A percentile compares a stretch with the other conserved stretches of the same genome.
phyloP scores from a whole-genome alignment of 352 stramenopile genomes.

The Phytopythium aichiense region DNA sequence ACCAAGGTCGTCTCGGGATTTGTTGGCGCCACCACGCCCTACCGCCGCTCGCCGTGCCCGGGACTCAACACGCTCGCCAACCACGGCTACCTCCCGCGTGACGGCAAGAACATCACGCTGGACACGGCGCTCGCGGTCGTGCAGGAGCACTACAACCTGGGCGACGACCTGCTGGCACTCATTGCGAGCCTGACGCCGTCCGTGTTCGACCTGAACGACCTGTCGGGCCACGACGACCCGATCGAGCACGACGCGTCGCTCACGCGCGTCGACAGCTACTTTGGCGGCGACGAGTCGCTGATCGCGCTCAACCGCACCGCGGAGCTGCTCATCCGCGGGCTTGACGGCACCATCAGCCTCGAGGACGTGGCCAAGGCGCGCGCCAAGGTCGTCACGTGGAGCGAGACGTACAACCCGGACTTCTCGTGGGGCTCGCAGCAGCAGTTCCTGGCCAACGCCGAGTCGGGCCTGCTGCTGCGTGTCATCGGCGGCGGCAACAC shows the following conservation, averaged over 20 bases:
- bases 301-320: constrained; percentile 17
- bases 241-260: constrained; percentile 28
- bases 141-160: constrained; percentile 6
- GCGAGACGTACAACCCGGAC: constrained; percentile 15
- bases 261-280: constrained; percentile 19
- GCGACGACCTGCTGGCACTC: constrained; percentile 14
- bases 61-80: constrained; percentile 52
- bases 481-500: constrained; percentile 22
- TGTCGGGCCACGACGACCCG: constrained; percentile 15
- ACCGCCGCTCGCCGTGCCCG: constrained; percentile 41
- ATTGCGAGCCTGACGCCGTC: constrained; percentile 15
- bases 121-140: not conserved
- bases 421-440: constrained; percentile 15
- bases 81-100: constrained; percentile 48
- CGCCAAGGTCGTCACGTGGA: constrained; percentile 8
- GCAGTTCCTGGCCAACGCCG: constrained; percentile 19
- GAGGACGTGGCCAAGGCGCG: constrained; percentile 16
- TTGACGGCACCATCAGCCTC: constrained; percentile 12
- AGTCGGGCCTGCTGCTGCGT: constrained; percentile 18
- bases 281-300: constrained; percentile 15
- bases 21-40: constrained; percentile 15
- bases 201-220: constrained; percentile 20
- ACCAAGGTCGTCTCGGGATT: constrained; percentile 22
- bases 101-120: constrained; percentile 34
- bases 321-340: constrained; percentile 3